These are phyloP conservation scores for Cenchrus purpureus DNA, from an alignment of 176 grass and related monocot species.

Conservation along the genomic window DNA sequence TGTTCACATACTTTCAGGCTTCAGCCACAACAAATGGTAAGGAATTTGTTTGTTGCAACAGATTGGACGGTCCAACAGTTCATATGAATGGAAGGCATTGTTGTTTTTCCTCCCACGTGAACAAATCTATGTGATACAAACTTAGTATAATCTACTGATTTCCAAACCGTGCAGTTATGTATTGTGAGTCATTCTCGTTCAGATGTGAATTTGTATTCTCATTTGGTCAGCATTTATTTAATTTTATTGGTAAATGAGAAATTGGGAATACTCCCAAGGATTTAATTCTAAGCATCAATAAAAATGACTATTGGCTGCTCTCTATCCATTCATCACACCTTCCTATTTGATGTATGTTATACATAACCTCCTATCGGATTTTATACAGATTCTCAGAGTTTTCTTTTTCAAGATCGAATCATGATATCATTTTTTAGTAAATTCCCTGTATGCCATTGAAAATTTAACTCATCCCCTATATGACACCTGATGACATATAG, in stretches of 20 bases:
- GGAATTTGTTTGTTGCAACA: slow-evolving; percentile 9
- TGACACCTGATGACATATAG: too few species aligned
- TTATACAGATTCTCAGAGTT: neutral
- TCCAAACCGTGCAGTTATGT: neutral
- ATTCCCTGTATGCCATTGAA: too few species aligned
- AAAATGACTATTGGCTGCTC: neutral
- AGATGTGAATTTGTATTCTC: neutral
- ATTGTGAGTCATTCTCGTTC: neutral
- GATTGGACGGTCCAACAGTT: neutral
- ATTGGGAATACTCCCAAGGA: neutral
- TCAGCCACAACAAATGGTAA: neutral
- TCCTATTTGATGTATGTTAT: neutral
- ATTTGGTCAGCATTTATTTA: slow-evolving; percentile 12
- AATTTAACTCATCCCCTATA: too few species aligned
- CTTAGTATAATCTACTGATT: neutral
- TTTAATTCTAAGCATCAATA: neutral
- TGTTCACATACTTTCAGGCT: neutral
- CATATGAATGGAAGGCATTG: slow-evolving; percentile 1
- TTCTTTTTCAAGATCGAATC: neutral
- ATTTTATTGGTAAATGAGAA: neutral
- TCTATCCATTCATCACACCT: neutral
- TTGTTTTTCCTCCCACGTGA: neutral
- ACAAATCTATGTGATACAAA: neutral
- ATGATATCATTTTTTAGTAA: neutral
- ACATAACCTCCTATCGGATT: neutral